These are phyloP conservation scores for Coffea eugenioides DNA, from an alignment of 257 asterid species.

Conservation along the genomic window DNA sequence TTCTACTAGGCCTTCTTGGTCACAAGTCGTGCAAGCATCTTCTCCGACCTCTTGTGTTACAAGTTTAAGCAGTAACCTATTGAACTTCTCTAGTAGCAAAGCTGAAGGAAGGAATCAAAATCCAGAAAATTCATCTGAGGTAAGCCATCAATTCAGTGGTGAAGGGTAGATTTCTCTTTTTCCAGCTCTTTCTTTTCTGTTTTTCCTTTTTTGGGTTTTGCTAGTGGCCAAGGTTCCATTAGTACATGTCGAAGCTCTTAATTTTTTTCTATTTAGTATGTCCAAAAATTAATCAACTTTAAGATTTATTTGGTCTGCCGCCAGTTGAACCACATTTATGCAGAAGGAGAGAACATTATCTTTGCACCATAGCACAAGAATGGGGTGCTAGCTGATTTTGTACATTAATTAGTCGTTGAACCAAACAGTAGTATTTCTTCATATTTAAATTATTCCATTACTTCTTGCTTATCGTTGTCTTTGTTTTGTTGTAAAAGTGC, in stretches of 20 bases:
- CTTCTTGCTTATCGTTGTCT: slow-evolving; percentile 1
- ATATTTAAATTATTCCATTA: background rate
- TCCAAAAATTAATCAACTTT: background rate
- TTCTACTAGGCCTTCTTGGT: slow-evolving; percentile 39
- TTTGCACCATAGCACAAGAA: too few species aligned
- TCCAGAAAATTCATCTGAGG: slow-evolving; percentile 70
- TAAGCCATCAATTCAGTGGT: slow-evolving; percentile 3
- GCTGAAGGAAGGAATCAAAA: slow-evolving; percentile 36
- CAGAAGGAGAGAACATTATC: too few species aligned
- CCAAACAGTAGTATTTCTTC: background rate
- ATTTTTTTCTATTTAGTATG: background rate
- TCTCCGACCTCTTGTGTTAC: slow-evolving; percentile 71
- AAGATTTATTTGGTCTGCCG: background rate
- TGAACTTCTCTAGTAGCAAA: slow-evolving; percentile 49
- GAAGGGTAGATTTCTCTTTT: background rate
- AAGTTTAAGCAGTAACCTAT: slow-evolving; percentile 40
- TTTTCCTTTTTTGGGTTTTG: too few species aligned
- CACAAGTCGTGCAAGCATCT: slow-evolving; percentile 42
- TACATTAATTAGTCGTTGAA: background rate
- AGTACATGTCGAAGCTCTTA: background rate
- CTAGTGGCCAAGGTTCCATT: background rate
- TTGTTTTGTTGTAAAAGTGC: slow-evolving; percentile 41
- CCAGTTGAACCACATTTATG: background rate
- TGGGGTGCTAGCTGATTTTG: background rate
- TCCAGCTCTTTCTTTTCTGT: background rate